A percentile compares a stretch with the other conserved stretches of the same genome.
Conservation (phyloP, 129 eudicot species). For the Artemisia annua region DNA sequence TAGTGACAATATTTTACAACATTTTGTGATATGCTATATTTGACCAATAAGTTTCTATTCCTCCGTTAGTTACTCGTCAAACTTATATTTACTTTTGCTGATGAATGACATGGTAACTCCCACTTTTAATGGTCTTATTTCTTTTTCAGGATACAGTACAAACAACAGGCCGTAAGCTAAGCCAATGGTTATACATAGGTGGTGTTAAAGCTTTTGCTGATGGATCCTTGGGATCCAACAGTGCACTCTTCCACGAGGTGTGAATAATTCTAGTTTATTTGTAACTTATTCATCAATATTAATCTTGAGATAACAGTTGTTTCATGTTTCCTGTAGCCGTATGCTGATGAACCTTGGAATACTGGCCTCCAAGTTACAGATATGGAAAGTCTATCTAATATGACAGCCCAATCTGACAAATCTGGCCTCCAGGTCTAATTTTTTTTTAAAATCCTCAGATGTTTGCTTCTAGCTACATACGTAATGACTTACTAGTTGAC, state of each 20-base stretch:
- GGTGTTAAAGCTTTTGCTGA: slow-evolving; percentile 93
- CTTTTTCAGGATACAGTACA: slow-evolving; percentile 52
- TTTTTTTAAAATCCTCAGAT: not conserved
- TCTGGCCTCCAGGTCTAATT: slow-evolving; percentile 74
- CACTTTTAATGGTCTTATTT: slow-evolving; percentile 1
- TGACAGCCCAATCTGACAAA: slow-evolving; percentile 71
- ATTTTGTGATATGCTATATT: not conserved
- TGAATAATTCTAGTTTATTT: slow-evolving; percentile 11
- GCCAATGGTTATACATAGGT: slow-evolving; percentile 81
- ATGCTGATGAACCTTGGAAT: slow-evolving; percentile 74
- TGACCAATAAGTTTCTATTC: not conserved
- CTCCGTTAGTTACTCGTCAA: slow-evolving; percentile 9
- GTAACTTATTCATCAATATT: not conserved
- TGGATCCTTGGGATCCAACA: slow-evolving; percentile 94
- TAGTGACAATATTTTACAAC: too few relatives aligned
- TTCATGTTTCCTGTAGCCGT: slow-evolving; percentile 54
- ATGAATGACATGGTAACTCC: not conserved
- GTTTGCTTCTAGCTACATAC: slow-evolving; percentile 7
- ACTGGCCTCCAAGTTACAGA: slow-evolving; percentile 83
- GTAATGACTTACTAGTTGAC: not conserved
- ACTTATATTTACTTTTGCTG: not conserved
- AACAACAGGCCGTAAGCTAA: slow-evolving; percentile 61
- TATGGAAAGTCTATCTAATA: slow-evolving; percentile 52
- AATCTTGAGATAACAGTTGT: not conserved
- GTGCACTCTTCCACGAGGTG: slow-evolving; percentile 91